Percentiles rank a stretch among this genome's conserved stretches.
These are phyloP conservation scores for Arthrobotrys iridis DNA, from an alignment of 2,329 filamentous ascomycete species.

Conservation along the genomic window DNA sequence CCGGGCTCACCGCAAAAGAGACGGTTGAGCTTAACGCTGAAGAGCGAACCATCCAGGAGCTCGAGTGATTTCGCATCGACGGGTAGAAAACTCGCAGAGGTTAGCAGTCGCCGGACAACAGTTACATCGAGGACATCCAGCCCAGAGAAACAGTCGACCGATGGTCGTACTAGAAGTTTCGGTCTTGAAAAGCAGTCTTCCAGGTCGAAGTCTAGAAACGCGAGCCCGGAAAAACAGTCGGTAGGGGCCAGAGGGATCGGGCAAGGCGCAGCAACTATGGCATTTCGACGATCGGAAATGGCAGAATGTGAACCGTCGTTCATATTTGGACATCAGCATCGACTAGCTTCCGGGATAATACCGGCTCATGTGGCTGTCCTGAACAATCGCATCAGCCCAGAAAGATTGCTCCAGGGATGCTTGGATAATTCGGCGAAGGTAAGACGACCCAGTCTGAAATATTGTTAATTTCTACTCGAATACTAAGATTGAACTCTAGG, in stretches of 20 bases:
- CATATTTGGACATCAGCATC: constrained; percentile 1
- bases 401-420: neutral
- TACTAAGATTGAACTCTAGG: neutral
- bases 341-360: neutral
- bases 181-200: neutral
- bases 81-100: neutral
- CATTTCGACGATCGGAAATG: constrained; percentile 5
- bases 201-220: neutral
- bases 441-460: neutral
- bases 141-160: neutral
- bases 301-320: neutral
- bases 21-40: neutral
- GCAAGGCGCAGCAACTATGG: neutral
- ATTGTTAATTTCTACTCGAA: neutral
- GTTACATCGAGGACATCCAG: neutral
- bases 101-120: neutral
- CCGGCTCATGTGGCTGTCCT: neutral
- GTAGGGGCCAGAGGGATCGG: neutral
- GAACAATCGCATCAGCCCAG: neutral
- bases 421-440: neutral
- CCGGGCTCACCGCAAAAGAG: too few relatives aligned
- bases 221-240: neutral
- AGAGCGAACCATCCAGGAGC: neutral
- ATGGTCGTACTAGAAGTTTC: neutral
- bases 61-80: neutral